Percentiles rank a stretch among this genome's conserved stretches.
Evolutionary conservation across 1,284 basidiomycete genomes (phyloP).

Genomic region (Ceratobasidium sp.): DNA sequence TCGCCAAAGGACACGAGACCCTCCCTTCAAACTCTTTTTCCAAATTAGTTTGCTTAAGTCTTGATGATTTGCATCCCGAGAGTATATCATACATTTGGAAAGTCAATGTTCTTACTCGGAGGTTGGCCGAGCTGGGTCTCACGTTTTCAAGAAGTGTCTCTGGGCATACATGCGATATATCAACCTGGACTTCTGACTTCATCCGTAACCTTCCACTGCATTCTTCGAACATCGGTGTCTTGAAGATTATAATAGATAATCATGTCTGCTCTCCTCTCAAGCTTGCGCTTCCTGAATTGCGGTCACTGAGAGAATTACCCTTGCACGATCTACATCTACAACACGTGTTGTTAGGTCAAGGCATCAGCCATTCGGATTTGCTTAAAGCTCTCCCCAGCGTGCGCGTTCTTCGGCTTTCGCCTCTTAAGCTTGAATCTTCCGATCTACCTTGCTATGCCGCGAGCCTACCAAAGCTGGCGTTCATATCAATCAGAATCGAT

Average conservation of each 20-base stretch:
- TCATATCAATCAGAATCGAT: neutral
- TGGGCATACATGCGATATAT: neutral
- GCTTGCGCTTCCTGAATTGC: neutral
- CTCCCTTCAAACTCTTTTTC: neutral
- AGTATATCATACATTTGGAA: neutral
- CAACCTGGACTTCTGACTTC: neutral
- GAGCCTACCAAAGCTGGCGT: neutral
- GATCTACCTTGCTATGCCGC: slow-evolving; percentile 10
- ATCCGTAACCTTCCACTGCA: neutral
- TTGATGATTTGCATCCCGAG: neutral
- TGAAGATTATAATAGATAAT: neutral
- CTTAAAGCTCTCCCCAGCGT: neutral
- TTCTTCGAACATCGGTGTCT: neutral
- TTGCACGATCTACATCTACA: slow-evolving; percentile 5
- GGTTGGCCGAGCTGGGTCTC: neutral
- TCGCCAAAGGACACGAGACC: neutral
- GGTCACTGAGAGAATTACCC: neutral
- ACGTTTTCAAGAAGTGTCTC: neutral
- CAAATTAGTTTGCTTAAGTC: neutral
- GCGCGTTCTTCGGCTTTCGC: neutral
- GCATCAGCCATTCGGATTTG: neutral
- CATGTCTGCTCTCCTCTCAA: neutral
- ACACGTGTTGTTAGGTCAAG: neutral
- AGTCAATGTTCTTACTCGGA: neutral
- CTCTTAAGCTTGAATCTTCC: neutral